Base-by-base conservation (phyloP, 2,329 filamentous ascomycete genomes). In the Apiospora saccharicola region DNA sequence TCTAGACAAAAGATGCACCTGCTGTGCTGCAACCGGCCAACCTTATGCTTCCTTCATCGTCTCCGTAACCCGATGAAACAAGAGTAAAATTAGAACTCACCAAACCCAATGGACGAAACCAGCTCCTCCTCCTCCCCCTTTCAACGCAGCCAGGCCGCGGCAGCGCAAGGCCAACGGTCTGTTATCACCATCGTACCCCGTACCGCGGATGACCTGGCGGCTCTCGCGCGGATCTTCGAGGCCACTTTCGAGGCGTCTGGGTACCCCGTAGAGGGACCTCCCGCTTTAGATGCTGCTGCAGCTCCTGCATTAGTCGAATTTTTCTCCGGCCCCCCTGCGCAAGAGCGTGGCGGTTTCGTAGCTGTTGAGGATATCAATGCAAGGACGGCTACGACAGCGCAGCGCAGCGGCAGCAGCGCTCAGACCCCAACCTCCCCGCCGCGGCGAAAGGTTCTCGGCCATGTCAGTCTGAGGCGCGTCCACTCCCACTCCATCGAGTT, bases 211-310 rank as follows among this genome's bases (percentile, higher is more conserved):
- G 68, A 70, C 47, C 30, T 70, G 47, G n/a, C 68, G n/a, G 68
- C 46, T 51, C 68, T 70, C 47, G 34, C 49, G 30, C 46, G 4
- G 3, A 47, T 70, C 68, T 57, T 70, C 34, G 34, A 70, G 30
- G 68, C 68, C 34, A 70, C 68, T 12, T 53, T 51, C 24, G 47
- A 51, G 19, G 68, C 68, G 30, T 57, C 19, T 41, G 46, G 68
- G 22, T 70, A 57, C 34, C 68, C 68, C 34, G 47, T 70, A 10
- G 68, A 70, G n/a, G n/a, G 46, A 26, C 68, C 47, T 19, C 57
- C 57, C 57, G 10, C 57, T 64, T 26, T 49, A 8, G 24, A 49
- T 24, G 16, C 10, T 49, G 67, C n/a, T n/a, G 37, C 43, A 22
- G 22, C 24, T 6, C 26, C 67, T 49, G 44, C 67, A 46, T 47